Evolutionary conservation across 208 protist genomes (phyloP).

Genomic region (Trypanosoma mega): DNA sequence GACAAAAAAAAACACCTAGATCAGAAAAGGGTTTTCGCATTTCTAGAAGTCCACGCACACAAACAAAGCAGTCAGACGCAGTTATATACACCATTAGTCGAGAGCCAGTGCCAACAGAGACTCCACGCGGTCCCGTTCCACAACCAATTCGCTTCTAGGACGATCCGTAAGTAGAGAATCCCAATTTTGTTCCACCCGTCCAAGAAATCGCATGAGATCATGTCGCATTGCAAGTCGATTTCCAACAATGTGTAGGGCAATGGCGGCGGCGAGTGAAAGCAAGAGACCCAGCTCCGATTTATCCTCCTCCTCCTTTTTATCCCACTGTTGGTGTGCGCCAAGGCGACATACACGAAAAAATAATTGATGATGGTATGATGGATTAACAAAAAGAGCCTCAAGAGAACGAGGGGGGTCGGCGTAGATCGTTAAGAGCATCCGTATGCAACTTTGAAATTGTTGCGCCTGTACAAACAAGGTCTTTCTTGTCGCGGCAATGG

Average conservation of each 20-base stretch:
- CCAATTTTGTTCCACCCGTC: slow-evolving; percentile 29
- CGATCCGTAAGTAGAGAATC: not conserved
- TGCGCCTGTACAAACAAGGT: not conserved
- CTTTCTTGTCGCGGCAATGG: not conserved
- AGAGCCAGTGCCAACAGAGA: slow-evolving; percentile 33
- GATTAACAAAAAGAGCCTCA: slow-evolving; percentile 27
- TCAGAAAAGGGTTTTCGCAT: not conserved
- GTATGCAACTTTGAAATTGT: slow-evolving; percentile 2
- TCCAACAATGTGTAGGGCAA: slow-evolving; percentile 32
- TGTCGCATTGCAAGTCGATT: slow-evolving; percentile 47
- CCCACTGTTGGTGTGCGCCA: slow-evolving; percentile 4
- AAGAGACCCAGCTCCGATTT: slow-evolving; percentile 14
- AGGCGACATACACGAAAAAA: slow-evolving; percentile 27
- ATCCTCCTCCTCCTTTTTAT: not conserved
- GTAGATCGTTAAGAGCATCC: slow-evolving; percentile 26
- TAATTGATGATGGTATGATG: slow-evolving; percentile 19
- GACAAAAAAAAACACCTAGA: slow-evolving; percentile 11
- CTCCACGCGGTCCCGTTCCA: slow-evolving; percentile 27
- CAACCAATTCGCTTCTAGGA: slow-evolving; percentile 28
- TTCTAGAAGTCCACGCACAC: too few species aligned
- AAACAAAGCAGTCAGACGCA: too few species aligned
- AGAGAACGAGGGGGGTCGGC: slow-evolving; percentile 17
- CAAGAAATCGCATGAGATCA: slow-evolving; percentile 43
- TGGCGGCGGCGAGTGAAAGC: slow-evolving; percentile 21
- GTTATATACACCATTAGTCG: too few species aligned